These are phyloP conservation scores for Murraya paniculata DNA, from an alignment of 345 rosid species.

Conservation along the genomic window DNA sequence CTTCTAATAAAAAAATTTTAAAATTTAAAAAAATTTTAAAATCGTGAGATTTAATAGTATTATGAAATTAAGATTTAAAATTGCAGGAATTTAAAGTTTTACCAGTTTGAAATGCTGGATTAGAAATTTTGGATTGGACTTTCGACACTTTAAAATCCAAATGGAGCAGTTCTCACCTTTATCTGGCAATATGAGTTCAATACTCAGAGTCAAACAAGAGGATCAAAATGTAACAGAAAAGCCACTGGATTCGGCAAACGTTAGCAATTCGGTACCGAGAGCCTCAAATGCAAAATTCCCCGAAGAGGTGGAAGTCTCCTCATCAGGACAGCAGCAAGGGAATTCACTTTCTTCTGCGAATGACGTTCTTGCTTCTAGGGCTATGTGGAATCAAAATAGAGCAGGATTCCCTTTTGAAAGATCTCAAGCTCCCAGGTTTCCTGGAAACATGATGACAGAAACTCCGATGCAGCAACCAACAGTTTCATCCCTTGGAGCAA, in stretches of 20 bases:
- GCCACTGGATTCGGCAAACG: constrained; percentile 21
- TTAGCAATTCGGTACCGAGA: constrained; percentile 17
- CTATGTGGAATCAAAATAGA: constrained; percentile 44
- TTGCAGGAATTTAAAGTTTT: no score
- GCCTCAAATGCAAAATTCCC: constrained; percentile 25
- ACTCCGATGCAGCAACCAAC: constrained; percentile 35
- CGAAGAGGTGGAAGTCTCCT: constrained; percentile 46
- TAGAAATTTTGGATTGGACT: no score
- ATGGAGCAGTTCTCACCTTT: constrained; percentile 31
- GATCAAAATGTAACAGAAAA: constrained; percentile 26
- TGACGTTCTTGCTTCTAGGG: constrained; percentile 39
- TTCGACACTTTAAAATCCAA: no score
- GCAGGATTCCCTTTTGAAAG: constrained; percentile 42
- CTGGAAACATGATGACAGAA: constrained; percentile 34
- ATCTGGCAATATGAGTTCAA: constrained; percentile 26
- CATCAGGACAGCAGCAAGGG: constrained; percentile 43
- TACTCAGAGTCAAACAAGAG: constrained; percentile 25
- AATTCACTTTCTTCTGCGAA: constrained; percentile 30
- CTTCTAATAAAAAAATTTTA: no score
- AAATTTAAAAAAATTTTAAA: no score
- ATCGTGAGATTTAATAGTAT: no score
- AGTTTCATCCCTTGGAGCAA: constrained; percentile 34
- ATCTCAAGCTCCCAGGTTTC: constrained; percentile 50
- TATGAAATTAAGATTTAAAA: no score
- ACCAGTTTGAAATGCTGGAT: no score